These are phyloP conservation scores for Aspergillus persii DNA, from an alignment of 2,329 filamentous ascomycete genomes.

Conservation along the genomic window DNA sequence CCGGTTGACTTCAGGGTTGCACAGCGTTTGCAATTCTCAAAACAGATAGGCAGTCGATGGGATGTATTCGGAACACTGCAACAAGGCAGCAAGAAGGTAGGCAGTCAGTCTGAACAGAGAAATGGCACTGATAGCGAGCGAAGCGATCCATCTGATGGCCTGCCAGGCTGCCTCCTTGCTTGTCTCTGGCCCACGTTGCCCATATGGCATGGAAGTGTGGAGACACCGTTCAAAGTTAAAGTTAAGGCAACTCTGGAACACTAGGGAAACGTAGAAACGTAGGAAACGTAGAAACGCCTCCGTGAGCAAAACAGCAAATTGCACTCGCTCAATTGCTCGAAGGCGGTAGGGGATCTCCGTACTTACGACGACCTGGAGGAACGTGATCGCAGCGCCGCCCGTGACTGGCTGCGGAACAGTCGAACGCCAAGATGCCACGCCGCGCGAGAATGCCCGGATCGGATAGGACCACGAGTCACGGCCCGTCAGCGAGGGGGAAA, in stretches of 20 bases:
- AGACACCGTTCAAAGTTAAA: neutral
- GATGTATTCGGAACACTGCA: neutral
- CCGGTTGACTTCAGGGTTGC: neutral
- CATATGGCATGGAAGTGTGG: neutral
- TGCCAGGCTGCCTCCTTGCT: neutral
- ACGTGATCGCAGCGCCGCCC: constrained; percentile 1
- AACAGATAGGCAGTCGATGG: neutral
- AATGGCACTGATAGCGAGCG: neutral
- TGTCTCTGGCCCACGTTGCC: neutral
- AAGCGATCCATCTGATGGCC: neutral
- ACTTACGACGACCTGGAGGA: neutral
- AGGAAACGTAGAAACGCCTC: too few species aligned
- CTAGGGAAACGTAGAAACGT: neutral
- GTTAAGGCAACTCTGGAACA: neutral
- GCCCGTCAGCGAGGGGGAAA: neutral
- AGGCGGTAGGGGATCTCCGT: neutral
- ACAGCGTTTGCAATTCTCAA: neutral
- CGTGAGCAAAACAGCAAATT: too few species aligned
- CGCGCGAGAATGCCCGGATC: neutral
- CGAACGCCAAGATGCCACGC: neutral
- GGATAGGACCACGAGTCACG: neutral
- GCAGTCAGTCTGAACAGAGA: too few species aligned
- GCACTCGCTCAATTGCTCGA: neutral
- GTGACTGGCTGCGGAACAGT: neutral
- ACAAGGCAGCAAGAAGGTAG: neutral